Evolutionary conservation across 2,329 filamentous ascomycete genomes (phyloP).

Genomic region (Xylariaceae sp.): DNA sequence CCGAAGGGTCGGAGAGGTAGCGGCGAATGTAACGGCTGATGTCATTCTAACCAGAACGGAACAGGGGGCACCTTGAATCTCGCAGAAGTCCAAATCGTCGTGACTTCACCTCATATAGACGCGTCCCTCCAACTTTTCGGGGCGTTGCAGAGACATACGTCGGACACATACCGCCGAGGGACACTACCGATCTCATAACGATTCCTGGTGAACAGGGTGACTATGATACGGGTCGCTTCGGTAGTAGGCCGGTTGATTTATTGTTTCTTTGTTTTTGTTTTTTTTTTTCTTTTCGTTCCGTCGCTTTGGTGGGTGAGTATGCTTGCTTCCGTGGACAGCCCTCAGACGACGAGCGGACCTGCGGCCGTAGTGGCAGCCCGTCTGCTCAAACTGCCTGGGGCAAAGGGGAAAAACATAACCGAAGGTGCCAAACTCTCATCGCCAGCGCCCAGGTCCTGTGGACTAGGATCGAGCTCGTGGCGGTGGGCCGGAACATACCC

Average conservation of each 20-base stretch:
- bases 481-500: slow-evolving; percentile 30
- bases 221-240: not conserved
- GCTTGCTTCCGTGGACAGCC: slow-evolving; percentile 10
- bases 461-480: slow-evolving; percentile 28
- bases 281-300: not conserved
- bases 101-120: not conserved
- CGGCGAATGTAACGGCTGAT: slow-evolving; percentile 9
- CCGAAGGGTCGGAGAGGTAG: slow-evolving; percentile 4
- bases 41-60: not conserved
- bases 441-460: slow-evolving; percentile 14
- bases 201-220: not conserved
- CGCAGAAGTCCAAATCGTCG: slow-evolving; percentile 1
- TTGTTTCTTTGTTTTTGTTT: not conserved
- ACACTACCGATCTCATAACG: not conserved
- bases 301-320: not conserved
- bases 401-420: slow-evolving; percentile 11
- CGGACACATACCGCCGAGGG: not conserved
- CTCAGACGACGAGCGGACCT: slow-evolving; percentile 6
- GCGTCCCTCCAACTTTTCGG: not conserved
- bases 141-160: not conserved
- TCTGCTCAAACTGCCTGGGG: slow-evolving; percentile 15
- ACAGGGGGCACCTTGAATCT: not conserved
- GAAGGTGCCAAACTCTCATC: slow-evolving; percentile 3
- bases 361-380: slow-evolving; percentile 19
- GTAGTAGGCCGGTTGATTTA: not conserved